These are phyloP conservation scores for Fusarium drepaniforme DNA, from an alignment of 2,329 filamentous ascomycete genomes.

Conservation along the genomic window DNA sequence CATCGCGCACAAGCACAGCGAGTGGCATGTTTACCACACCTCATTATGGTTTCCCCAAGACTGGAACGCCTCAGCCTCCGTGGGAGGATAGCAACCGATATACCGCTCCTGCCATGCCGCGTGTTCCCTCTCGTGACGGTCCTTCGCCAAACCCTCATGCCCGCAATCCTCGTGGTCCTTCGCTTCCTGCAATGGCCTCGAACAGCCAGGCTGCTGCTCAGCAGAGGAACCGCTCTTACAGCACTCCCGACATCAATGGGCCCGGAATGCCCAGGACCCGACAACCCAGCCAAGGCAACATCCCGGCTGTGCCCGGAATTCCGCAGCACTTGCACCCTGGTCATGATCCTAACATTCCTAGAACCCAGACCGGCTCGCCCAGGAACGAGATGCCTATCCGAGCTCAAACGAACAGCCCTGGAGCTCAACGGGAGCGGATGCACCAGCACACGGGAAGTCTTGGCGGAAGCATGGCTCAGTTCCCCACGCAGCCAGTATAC, in stretches of 20 bases:
- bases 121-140: constrained; percentile 83
- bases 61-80: constrained; percentile 71
- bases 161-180: constrained; percentile 80
- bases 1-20: constrained; percentile 79
- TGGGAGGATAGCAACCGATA: constrained; percentile 86
- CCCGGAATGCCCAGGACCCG: constrained; percentile 69
- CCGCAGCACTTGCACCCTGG: constrained; percentile 75
- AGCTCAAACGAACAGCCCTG: constrained; percentile 78
- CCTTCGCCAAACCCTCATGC: constrained; percentile 74
- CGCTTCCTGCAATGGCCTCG: constrained; percentile 78
- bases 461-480: constrained; percentile 66
- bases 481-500: constrained; percentile 67
- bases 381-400: constrained; percentile 75
- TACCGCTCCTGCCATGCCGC: constrained; percentile 88
- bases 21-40: constrained; percentile 75
- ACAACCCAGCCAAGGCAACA: constrained; percentile 65
- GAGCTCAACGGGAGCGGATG: constrained; percentile 71
- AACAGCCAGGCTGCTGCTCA: constrained; percentile 69
- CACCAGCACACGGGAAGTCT: constrained; percentile 62
- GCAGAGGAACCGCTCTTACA: constrained; percentile 88
- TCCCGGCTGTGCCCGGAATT: constrained; percentile 82
- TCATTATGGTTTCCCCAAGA: constrained; percentile 79
- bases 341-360: constrained; percentile 74
- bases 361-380: constrained; percentile 87
- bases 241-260: constrained; percentile 92